A percentile compares a stretch with the other conserved stretches of the same genome.
Evolutionary conservation across 1,139 yeast species (phyloP).

Genomic region (Kurtzmaniella quercitrusa): DNA sequence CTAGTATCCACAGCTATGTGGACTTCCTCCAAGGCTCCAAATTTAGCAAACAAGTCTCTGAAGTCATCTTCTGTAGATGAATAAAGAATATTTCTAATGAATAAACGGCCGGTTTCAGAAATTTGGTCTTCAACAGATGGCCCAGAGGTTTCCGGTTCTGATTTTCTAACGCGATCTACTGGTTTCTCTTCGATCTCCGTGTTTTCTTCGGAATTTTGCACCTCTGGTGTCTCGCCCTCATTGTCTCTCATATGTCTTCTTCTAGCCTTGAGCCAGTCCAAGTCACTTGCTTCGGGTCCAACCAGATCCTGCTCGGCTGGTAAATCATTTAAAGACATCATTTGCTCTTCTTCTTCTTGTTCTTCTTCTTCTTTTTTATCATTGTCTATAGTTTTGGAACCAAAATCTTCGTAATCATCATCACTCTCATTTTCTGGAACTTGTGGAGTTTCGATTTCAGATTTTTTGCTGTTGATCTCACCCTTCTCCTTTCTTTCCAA

Average conservation of each 20-base stretch:
- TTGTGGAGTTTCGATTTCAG: conserved; percentile 12
- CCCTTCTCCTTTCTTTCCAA: conserved; percentile 24
- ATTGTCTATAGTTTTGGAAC: conserved; percentile 18
- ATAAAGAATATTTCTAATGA: conserved; percentile 81
- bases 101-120: conserved; percentile 71
- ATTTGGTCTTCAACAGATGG: conserved; percentile 38
- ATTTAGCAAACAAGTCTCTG: conserved; percentile 49
- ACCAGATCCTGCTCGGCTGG: conserved; percentile 26
- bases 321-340: conserved; percentile 15
- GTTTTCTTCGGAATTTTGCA: neutral
- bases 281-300: conserved; percentile 63
- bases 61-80: conserved; percentile 80
- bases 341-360: conserved; percentile 17
- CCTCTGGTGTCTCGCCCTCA: conserved; percentile 14
- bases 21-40: conserved; percentile 68
- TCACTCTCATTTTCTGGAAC: conserved; percentile 53
- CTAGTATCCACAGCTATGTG: conserved; percentile 90
- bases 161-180: conserved; percentile 6
- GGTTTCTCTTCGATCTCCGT: conserved; percentile 15
- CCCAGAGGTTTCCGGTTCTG: conserved; percentile 3
- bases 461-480: conserved; percentile 16
- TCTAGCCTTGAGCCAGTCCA: conserved; percentile 84
- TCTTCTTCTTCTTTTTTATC: conserved; percentile 17
- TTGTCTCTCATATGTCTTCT: conserved; percentile 68
- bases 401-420: conserved; percentile 60